phyloP scores from a whole-genome alignment of 371 early-diverging fungal species.

The Capniomyces stellatus region DNA sequence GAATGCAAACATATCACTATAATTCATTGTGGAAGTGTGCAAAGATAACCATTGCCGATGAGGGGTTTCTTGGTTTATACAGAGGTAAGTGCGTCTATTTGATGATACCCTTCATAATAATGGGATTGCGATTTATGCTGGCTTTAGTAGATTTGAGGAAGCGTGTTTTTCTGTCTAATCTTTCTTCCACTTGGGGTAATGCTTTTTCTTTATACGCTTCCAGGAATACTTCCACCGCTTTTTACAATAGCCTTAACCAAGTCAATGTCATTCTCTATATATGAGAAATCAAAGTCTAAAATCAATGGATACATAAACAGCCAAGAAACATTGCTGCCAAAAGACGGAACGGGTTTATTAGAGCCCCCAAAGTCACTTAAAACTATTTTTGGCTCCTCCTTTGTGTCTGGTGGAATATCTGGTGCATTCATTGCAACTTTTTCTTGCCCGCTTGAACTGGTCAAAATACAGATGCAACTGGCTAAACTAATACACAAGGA shows the following conservation, averaged over 20 bases:
- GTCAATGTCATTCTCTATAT: conserved; percentile 52
- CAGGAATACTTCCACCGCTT: conserved; percentile 54
- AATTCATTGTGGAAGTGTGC: conserved; percentile 43
- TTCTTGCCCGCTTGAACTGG: conserved; percentile 56
- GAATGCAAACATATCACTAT: conserved; percentile 64
- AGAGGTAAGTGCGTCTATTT: conserved; percentile 34
- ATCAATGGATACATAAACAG: conserved; percentile 14
- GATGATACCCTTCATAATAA: no score
- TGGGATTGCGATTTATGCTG: background rate
- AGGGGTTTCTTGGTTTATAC: conserved; percentile 54
- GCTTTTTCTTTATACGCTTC: background rate
- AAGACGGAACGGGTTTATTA: background rate
- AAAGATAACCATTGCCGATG: conserved; percentile 40
- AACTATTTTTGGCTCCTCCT: conserved; percentile 27
- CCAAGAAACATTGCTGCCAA: conserved; percentile 11
- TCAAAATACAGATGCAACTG: conserved; percentile 62
- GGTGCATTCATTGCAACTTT: conserved; percentile 47
- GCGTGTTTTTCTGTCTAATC: background rate
- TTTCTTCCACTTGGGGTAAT: background rate
- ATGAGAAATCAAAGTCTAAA: conserved; percentile 33
- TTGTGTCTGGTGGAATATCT: conserved; percentile 38
- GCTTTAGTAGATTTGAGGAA: no score
- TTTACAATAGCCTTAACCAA: conserved; percentile 55
- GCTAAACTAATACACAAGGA: conserved; percentile 36
- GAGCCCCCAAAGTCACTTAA: conserved; percentile 9